Base-by-base conservation (phyloP, 495 filamentous ascomycete genomes). In the Rhizodiscina lignyota region DNA sequence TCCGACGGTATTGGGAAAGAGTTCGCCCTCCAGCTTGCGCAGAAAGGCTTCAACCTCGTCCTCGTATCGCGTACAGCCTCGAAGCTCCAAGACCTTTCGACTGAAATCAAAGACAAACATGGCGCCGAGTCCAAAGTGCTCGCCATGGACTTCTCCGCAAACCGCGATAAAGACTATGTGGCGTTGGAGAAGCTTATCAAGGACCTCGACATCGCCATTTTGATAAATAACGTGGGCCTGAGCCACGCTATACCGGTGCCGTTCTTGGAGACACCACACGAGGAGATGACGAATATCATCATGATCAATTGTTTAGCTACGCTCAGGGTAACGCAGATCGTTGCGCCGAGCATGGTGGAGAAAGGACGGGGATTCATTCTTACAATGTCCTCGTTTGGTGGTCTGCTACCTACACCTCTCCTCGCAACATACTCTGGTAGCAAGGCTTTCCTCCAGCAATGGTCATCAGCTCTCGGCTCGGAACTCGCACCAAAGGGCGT, bases 401-500 rank as follows among this genome's bases (percentile, higher is more conserved):
- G 87, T 37, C 68, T 84, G 40, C 62, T 89, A 39, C 91, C 91
- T 13, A 93, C 84, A 2, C 91, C 89, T 1, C 72, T 92, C 19
- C 72, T 99, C 12, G 89, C 91, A 16, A 94, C 87, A 4, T 99
- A 99, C 68, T 91, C 82, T 39, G 91, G 91, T 37, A 82, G 74
- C 70, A 99, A 99, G 63, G 87, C 91, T 18, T 99, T 99, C 68
- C 68, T 99, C 38, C 86, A 94, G 56, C 76, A 91, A 53, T 99
- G 91, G 91, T 93, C 83, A 30, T 75, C 72, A 2, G 71, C 91
- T 26, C 70, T 99, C 2, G 79, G 76, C 18, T 65, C 80, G 8
- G 91, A 99, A 57, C 66, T 96, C 18, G 72, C 74, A 42, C 70
- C 70, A 1, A 61, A 81, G 44, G 79, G 80, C 36, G 72, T 99